Evolutionary conservation across 306 rosid species (phyloP).

Genomic region (Pterocarpus santalinus): DNA sequence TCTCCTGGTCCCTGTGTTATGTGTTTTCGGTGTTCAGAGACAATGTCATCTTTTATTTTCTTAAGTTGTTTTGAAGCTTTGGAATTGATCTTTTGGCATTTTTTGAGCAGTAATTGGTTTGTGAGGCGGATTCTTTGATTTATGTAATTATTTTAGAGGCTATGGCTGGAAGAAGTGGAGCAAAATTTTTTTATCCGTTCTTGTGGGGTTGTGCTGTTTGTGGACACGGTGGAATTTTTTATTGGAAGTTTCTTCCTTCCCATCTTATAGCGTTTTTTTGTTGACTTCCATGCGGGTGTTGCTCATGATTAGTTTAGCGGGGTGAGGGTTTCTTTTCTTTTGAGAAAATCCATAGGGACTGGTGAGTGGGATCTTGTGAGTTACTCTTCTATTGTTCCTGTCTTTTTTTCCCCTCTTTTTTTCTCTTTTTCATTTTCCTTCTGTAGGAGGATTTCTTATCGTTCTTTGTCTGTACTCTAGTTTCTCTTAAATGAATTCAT

Average conservation of each 20-base stretch:
- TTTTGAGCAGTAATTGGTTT: conserved; percentile 19
- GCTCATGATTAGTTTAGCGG: background rate
- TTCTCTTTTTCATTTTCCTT: no score
- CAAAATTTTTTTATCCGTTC: background rate
- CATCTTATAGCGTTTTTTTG: conserved; percentile 15
- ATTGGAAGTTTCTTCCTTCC: conserved; percentile 13
- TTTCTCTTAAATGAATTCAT: background rate
- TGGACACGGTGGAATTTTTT: background rate
- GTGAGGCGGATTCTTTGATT: background rate
- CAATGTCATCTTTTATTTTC: background rate
- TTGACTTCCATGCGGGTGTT: background rate
- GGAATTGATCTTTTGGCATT: conserved; percentile 19
- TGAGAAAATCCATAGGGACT: background rate
- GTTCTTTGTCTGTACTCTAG: conserved; percentile 13
- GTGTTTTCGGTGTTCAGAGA: conserved; percentile 12
- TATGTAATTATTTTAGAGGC: conserved; percentile 11
- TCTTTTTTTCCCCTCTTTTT: background rate
- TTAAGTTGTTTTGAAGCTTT: conserved; percentile 23
- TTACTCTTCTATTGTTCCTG: background rate
- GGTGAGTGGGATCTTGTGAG: background rate
- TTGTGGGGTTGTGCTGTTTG: background rate
- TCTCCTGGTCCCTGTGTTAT: conserved; percentile 1
- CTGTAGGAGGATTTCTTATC: conserved; percentile 24
- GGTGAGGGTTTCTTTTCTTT: background rate
- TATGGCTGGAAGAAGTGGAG: conserved; percentile 20